Base-by-base conservation (phyloP, 2,329 filamentous ascomycete genomes). In the Colletotrichum viniferum region DNA sequence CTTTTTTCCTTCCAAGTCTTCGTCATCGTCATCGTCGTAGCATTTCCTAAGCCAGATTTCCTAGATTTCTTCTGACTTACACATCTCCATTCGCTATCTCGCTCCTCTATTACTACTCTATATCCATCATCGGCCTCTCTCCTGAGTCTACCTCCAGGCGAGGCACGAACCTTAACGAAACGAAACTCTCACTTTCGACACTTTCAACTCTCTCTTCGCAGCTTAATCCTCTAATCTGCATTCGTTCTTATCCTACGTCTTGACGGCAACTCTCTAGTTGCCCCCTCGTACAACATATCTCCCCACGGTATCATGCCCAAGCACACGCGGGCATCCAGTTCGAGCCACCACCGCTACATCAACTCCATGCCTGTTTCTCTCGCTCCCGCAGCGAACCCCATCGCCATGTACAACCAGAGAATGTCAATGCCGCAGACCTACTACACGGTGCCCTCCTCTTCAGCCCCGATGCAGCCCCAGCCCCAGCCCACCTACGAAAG, bases 321-420 rank as follows among this genome's bases (percentile, higher is more conserved):
- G 80, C 86, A 88, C 78, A 83, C 82, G 10, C 84, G 86, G 75
- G 83, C 83, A 71, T 81, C 85, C 60, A 88, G 85, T 79, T 82
- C 82, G 65, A 81, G 73, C 76, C 82, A 84, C 65, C 80, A 81
- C 78, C 80, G 80, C 61, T 84, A 84, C 76, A 76, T 79, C 38
- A 82, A 84, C 76, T 80, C 81, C 28, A 81, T 88, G 78, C 82
- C 85, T 5, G 81, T 85, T 32, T 84, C 86, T 61, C 82, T 88
- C 38, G 85, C 84, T 26, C 81, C 84, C 7, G 82, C 83, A n/a
- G 81, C 82, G 62, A 77, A 75, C 48, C 83, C 87, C 7, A 82
- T 86, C 28, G 81, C 85, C 74, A 83, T 88, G 78, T 86, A 86
- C 78, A 84, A 82, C 76, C 84, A 83, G 79, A 85, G 86, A 68